These are phyloP conservation scores for Penicillium freii DNA, from an alignment of 2,329 filamentous ascomycete genomes.

Conservation along the genomic window DNA sequence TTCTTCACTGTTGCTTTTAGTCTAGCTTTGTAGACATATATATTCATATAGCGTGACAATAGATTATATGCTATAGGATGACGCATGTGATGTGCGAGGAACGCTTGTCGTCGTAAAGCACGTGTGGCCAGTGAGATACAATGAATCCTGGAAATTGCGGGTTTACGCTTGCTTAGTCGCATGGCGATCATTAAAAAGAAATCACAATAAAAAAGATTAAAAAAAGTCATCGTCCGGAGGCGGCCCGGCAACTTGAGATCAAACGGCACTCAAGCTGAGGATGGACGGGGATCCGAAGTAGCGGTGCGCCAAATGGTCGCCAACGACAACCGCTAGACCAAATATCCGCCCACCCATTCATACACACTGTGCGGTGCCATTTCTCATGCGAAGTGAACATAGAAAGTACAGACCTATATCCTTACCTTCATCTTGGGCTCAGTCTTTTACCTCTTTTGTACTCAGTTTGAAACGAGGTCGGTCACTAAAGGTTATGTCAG, in stretches of 20 bases:
- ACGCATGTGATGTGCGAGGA: not conserved
- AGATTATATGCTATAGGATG: not conserved
- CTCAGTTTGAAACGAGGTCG: no score
- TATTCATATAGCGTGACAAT: not conserved
- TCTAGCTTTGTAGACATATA: not conserved
- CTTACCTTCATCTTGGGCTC: not conserved
- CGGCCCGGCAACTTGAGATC: not conserved
- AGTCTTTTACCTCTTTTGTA: not conserved
- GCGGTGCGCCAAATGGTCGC: not conserved
- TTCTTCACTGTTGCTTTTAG: not conserved
- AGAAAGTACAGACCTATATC: no score
- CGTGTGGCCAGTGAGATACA: not conserved
- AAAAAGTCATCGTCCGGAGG: not conserved
- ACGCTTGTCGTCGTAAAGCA: no score
- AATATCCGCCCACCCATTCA: not conserved
- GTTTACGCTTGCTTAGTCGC: not conserved
- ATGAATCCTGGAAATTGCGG: not conserved
- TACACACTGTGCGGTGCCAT: not conserved
- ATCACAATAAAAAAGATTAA: not conserved
- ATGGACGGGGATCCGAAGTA: not conserved
- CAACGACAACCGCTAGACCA: not conserved
- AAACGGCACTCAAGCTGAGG: not conserved
- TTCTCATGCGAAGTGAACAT: not conserved
- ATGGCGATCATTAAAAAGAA: not conserved
- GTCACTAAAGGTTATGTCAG: no score